Base-by-base conservation (phyloP, 306 rosid genomes). In the Cicer yamashitae region DNA sequence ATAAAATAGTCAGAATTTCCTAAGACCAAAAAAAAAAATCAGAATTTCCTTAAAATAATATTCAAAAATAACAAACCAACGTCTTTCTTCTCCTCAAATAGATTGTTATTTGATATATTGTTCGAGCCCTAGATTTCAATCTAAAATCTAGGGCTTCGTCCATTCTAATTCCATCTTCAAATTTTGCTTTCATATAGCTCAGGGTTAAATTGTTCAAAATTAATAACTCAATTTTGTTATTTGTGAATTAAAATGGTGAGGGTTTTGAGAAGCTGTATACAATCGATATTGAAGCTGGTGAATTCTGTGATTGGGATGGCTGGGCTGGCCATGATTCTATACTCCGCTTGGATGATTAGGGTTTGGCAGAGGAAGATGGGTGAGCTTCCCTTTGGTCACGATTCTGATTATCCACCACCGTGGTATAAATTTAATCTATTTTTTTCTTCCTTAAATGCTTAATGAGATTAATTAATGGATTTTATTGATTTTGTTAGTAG, bases 251-350 rank as follows among this genome's bases (percentile, higher is more conserved):
- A 64, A 74, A 86, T 87, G 96, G 80, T 6, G 67, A 75, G 85
- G 56, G 30, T 89, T 62, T 74, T 79, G 66, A 89, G 94, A 85
- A 86, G 88, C 80, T 93, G 89, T 81, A 73, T 88, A 1, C 96
- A 89, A 85, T 93, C 93, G 58, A 70, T 88, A 39, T 74, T 93
- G 84, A 93, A 91, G 76, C 70, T 91, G 83, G 96, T 88, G 41
- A 93, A 93, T 77, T 93, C 96, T 34, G 79, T 88, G 34, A 86
- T 79, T 64, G 96, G 89, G 52, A 87, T 93, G 93, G 89, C 87
- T 15, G 96, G 96, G 48, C 17, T 93, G 38, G 96, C 93, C 84
- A 82, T 86, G 87, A 81, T 88, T 78, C 65, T 89, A 47, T 90
- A 93, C 75, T 77, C 91, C 2, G 56, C 77, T 8, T 93, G 98